Conservation (phyloP, 2,329 filamentous ascomycete species). For the Paraconiothyrium brasiliense region DNA sequence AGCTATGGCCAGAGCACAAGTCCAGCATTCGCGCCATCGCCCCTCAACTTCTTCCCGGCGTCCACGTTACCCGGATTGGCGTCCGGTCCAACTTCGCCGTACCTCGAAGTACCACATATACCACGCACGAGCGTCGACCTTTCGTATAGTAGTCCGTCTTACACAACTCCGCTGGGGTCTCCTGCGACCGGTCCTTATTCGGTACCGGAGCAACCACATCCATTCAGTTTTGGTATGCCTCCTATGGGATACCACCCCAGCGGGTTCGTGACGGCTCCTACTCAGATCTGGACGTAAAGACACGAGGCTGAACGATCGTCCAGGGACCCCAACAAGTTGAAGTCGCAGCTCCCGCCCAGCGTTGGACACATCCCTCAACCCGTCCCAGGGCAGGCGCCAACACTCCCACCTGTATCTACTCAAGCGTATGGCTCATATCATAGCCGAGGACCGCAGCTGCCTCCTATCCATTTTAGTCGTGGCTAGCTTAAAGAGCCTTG, state of each 20-base stretch:
- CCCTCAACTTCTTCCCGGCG: constrained; percentile 51
- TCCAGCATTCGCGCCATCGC: constrained; percentile 61
- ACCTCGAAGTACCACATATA: constrained; percentile 59
- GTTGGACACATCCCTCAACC: constrained; percentile 23
- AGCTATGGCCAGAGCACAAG: constrained; percentile 56
- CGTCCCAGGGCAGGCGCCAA: constrained; percentile 13
- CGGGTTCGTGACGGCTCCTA: constrained; percentile 54
- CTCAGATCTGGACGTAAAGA: constrained; percentile 54
- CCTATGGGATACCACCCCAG: constrained; percentile 51
- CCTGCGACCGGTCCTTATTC: constrained; percentile 47
- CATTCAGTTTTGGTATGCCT: constrained; percentile 51
- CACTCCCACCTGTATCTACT: constrained; percentile 13
- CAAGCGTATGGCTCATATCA: constrained; percentile 6
- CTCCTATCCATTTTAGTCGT: constrained; percentile 12
- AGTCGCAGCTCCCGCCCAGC: constrained; percentile 37
- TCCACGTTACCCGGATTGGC: constrained; percentile 43
- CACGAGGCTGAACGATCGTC: constrained; percentile 52
- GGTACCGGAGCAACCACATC: constrained; percentile 48
- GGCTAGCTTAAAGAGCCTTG: constrained; percentile 2
- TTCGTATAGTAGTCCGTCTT: constrained; percentile 38
- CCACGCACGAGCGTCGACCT: constrained; percentile 49
- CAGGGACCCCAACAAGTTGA: constrained; percentile 48
- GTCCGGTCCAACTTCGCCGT: constrained; percentile 51
- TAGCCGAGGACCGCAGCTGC: constrained; percentile 8
- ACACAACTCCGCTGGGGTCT: constrained; percentile 49